Evolutionary conservation across 257 asterid genomes (phyloP).

Genomic region (Phtheirospermum japonicum): DNA sequence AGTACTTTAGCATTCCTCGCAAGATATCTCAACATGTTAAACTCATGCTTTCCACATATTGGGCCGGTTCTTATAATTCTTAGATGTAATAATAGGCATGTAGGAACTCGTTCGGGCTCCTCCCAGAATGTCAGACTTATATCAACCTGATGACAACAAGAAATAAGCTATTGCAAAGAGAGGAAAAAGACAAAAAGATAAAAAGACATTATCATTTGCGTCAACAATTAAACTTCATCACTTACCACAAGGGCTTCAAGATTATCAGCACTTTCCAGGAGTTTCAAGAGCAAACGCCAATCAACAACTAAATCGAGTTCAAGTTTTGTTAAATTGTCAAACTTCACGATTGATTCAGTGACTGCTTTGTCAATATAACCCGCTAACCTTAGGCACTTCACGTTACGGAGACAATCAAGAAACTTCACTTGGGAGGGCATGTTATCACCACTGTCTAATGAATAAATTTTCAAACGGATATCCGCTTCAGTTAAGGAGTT

Average conservation of each 20-base stretch:
- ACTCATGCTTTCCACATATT: too few relatives aligned
- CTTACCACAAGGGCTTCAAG: slow-evolving; percentile 10
- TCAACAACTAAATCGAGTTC: neutral
- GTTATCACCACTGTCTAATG: too few relatives aligned
- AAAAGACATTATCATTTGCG: too few relatives aligned
- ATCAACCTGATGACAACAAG: neutral
- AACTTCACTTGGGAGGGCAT: neutral
- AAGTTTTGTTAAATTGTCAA: slow-evolving; percentile 10
- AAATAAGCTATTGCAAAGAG: neutral
- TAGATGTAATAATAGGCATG: neutral
- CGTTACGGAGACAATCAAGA: neutral
- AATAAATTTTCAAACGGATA: neutral
- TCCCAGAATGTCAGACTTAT: neutral
- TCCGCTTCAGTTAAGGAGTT: neutral
- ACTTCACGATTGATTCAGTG: too few relatives aligned
- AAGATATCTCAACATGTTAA: neutral
- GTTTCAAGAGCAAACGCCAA: neutral
- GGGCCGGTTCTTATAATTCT: neutral
- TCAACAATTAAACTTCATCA: slow-evolving; percentile 1
- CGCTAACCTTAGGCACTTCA: neutral
- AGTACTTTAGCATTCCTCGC: neutral
- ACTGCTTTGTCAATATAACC: too few relatives aligned
- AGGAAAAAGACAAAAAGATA: too few relatives aligned
- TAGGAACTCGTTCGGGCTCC: neutral
- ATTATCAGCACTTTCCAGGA: slow-evolving; percentile 15